Evolutionary conservation across 2,329 filamentous ascomycete genomes (phyloP), one percentile per base, ranked within the genome.

Genomic region (Pestalotiopsis sp.): DNA sequence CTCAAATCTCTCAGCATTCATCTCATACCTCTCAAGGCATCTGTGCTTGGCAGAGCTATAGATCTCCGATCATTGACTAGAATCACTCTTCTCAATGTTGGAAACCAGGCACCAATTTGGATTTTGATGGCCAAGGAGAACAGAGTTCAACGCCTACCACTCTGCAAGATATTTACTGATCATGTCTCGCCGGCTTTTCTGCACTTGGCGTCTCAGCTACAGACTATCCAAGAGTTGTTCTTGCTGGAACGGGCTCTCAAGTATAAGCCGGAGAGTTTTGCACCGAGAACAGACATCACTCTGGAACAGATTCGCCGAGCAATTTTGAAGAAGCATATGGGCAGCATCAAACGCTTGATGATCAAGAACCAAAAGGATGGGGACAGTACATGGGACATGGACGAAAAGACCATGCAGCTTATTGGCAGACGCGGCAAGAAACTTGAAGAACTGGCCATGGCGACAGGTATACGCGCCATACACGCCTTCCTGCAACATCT

Each of bases 71-170:
- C 81, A 4, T 80, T 92, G n/a, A 85, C 80, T 71, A 83, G 83
- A 61, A 80, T 92, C 20, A 89, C 88, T 1, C 80, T 92, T 27
- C 83, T 92, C 60, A 90, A 90, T 70, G 89, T 91, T 20, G 90
- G 90, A 1, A 81, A 85, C 4, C 90, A 92, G 75, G 82, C 82
- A 36, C 80, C 85, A 0, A 86, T 92, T 70, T 92, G 90, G 90
- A 80, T 82, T 1, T 77, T 87, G 67, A 78, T 92, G 57, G 78
- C 83, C 20, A 87, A 85, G 71, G 83, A 89, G 72, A 89, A 90
- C 75, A 83, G 82, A 65, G 73, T 80, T 1, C 78, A 81, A 9
- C 84, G 86, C 0, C 78, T 91, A 56, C 82, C 85, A 0, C 77
- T 92, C 57, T 82, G 83, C 63, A 87, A 85, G 70, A 86, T 92